Conservation (phyloP, 1,284 basidiomycete genomes). For the Pisolithus thermaeus region DNA sequence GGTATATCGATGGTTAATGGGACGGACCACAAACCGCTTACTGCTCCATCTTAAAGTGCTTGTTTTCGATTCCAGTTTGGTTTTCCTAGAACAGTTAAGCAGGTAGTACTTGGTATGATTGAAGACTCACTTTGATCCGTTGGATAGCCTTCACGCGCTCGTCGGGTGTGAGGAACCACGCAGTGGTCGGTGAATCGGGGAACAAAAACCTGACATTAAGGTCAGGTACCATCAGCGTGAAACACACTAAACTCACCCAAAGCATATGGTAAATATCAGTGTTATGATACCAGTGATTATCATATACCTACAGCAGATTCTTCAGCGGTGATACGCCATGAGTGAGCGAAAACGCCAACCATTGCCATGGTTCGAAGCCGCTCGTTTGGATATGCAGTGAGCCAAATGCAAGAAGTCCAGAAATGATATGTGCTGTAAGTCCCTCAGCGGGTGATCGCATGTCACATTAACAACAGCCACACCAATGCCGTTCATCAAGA, state of each 20-base stretch:
- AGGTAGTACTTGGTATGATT: not conserved
- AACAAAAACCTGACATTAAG: slow-evolving; percentile 47
- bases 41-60: slow-evolving; percentile 71
- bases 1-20: not conserved
- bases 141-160: slow-evolving; percentile 51
- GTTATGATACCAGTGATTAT: slow-evolving; percentile 61
- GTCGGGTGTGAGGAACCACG: slow-evolving; percentile 55
- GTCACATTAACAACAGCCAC: slow-evolving; percentile 5
- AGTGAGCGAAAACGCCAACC: slow-evolving; percentile 28
- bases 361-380: slow-evolving; percentile 58
- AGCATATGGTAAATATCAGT: slow-evolving; percentile 42
- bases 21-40: slow-evolving; percentile 27
- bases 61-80: slow-evolving; percentile 65
- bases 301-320: slow-evolving; percentile 48
- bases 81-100: slow-evolving; percentile 36
- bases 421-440: slow-evolving; percentile 46
- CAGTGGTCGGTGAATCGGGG: slow-evolving; percentile 60
- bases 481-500: slow-evolving; percentile 48
- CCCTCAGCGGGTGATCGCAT: not conserved
- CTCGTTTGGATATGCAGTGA: slow-evolving; percentile 50
- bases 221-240: not conserved
- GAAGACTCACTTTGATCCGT: slow-evolving; percentile 43
- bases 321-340: not conserved
- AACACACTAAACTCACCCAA: slow-evolving; percentile 36
- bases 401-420: slow-evolving; percentile 64